Evolutionary conservation across 768 basidiomycete species (phyloP), one percentile per base, ranked within the genome.

Genomic region (Sporobolomyces phaffii): DNA sequence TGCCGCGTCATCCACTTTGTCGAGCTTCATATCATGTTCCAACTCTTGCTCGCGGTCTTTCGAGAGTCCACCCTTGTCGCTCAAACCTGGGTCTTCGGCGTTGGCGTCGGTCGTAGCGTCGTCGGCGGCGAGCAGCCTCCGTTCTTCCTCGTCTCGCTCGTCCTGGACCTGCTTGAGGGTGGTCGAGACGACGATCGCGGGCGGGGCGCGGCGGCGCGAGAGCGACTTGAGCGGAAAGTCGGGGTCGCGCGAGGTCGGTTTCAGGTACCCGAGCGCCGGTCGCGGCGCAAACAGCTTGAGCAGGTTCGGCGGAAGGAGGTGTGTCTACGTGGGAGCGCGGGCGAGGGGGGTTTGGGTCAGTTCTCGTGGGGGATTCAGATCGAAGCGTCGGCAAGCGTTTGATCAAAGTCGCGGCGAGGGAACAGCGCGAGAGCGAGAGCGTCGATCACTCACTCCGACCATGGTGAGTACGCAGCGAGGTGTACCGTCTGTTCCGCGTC

Each of bases 251-350:
- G 89, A 91, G 38, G 90, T 82, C 0, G 94, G 92, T 13, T 91
- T 86, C 34, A 86, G 75, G 76, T 91, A 98, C 1, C 88, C 88
- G 5, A 97, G 83, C 4, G 87, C 89, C 1, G 94, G 91, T 10
- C 96, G 86, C 6, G 96, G 92, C 0, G 91, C 87, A 77, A 98
- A 99, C 72, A 98, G 87, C 77, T 94, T 92, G 78, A 98, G 86
- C 58, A 99, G 84, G 79, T 97, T 96, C 5, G 91, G 91, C 5
- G 94, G 94, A 28, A 99, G 84, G 28, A 93, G 82, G 79, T 93
- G 90, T 5, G 90, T 67, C 62, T 66, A 53, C 26, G 24, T 22
- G 29, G 36, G 28, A 33, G 28, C 29, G 31, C 7, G 13, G 31
- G 6, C 1, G 57, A 15, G 49, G 15, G 29, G 17, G 41, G 10